A percentile compares a stretch with the other conserved stretches of the same genome.
Evolutionary conservation across 1,284 basidiomycete species (phyloP).

Genomic region (Ceratobasidium sp.): DNA sequence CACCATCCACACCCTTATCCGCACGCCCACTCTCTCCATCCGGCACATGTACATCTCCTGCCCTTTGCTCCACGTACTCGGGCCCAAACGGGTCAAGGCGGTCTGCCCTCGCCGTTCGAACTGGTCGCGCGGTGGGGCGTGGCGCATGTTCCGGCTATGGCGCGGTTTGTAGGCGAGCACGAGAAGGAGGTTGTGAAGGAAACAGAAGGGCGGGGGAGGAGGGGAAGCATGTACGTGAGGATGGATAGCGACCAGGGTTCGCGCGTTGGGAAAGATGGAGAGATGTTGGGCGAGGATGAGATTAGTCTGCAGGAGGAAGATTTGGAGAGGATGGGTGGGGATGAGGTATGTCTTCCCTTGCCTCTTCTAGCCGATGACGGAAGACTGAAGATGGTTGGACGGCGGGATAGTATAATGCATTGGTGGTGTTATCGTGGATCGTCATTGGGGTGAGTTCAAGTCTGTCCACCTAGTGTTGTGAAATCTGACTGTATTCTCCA

Average conservation of each 20-base stretch:
- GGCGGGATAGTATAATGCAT: conserved; percentile 28
- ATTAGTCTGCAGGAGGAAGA: conserved; percentile 35
- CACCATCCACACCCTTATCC: neutral
- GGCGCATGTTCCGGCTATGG: conserved; percentile 10
- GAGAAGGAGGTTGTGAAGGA: conserved; percentile 38
- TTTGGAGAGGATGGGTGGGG: conserved; percentile 41
- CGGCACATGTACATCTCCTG: neutral
- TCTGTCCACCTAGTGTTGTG: no score
- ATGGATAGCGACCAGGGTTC: neutral
- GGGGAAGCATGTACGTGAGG: conserved; percentile 17
- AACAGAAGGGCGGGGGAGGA: conserved; percentile 16
- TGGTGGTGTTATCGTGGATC: conserved; percentile 41
- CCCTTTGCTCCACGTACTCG: conserved; percentile 1
- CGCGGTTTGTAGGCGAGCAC: conserved; percentile 27
- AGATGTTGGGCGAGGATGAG: conserved; percentile 5
- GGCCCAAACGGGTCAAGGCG: conserved; percentile 32
- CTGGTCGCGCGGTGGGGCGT: conserved; percentile 35
- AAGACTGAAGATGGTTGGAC: neutral
- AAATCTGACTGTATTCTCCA: neutral
- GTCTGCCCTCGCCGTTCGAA: conserved; percentile 17
- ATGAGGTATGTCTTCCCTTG: conserved; percentile 19
- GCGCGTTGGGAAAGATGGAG: neutral
- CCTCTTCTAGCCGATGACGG: neutral
- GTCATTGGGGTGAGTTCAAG: conserved; percentile 31
- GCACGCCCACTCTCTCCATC: neutral